Conservation (phyloP, 2,329 filamentous ascomycete genomes). For the Colletotrichum cordylinicola region DNA sequence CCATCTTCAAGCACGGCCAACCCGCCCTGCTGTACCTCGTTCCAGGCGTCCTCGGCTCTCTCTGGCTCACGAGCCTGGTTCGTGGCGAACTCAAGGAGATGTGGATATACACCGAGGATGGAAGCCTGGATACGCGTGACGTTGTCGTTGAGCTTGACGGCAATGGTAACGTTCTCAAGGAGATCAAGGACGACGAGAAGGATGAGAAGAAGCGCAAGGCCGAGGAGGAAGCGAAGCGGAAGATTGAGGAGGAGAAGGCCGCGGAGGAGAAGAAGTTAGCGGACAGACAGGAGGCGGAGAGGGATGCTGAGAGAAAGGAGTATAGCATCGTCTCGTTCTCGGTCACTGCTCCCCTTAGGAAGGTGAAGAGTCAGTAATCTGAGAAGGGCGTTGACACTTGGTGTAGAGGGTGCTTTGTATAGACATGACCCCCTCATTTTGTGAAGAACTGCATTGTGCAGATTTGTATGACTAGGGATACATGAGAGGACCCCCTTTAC, state of each 20-base stretch:
- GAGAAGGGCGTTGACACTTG: background rate
- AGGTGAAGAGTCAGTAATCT: conserved; percentile 3
- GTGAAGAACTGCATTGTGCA: too few relatives aligned
- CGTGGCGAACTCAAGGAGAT: conserved; percentile 77
- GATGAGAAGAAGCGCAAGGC: conserved; percentile 41
- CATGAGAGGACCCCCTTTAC: too few relatives aligned
- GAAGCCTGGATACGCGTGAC: conserved; percentile 59
- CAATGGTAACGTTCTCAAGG: conserved; percentile 50
- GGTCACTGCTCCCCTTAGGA: conserved; percentile 13
- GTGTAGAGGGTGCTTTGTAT: background rate
- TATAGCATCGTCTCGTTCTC: conserved; percentile 14
- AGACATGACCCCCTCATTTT: background rate
- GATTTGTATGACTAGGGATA: too few relatives aligned
- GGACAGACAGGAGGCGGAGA: conserved; percentile 7
- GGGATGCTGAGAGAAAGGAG: conserved; percentile 19
- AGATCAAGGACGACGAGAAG: conserved; percentile 41
- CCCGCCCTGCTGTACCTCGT: conserved; percentile 93
- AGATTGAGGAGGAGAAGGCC: background rate
- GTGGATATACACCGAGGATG: conserved; percentile 84
- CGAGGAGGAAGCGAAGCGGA: conserved; percentile 28
- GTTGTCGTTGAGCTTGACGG: conserved; percentile 61
- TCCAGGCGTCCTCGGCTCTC: conserved; percentile 76
- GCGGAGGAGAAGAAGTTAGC: conserved; percentile 6
- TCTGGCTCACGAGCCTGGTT: conserved; percentile 76
- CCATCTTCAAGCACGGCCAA: conserved; percentile 81